Percentiles rank a stretch among this genome's conserved stretches.
phyloP scores from a whole-genome alignment of 1,284 basidiomycete genomes.

The Rhodotorula sp. region DNA sequence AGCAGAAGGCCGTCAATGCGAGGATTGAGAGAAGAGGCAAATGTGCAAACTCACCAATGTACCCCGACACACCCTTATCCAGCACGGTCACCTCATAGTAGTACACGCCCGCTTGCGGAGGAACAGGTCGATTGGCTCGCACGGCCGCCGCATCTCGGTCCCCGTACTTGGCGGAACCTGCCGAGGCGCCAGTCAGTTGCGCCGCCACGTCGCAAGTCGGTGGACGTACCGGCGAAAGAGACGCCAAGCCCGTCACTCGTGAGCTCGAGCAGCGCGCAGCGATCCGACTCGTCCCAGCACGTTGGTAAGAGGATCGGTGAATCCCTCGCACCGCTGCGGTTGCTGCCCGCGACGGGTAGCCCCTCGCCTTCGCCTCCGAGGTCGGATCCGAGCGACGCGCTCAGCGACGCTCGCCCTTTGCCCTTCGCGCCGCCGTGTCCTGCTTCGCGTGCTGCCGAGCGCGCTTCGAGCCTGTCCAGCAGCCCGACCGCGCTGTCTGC shows the following conservation, averaged over 20 bases:
- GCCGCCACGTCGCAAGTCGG: constrained; percentile 3
- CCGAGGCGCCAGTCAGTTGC: background rate
- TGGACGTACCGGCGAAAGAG: constrained; percentile 54
- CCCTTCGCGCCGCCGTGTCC: background rate
- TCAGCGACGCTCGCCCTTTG: background rate
- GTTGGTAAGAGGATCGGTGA: constrained; percentile 62
- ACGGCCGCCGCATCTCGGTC: constrained; percentile 80
- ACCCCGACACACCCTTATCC: constrained; percentile 76
- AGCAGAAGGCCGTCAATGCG: constrained; percentile 56
- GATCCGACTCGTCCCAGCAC: constrained; percentile 70
- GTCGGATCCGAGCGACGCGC: background rate
- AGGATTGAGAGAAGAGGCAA: too few relatives aligned
- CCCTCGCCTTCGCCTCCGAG: background rate
- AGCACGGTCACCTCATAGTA: constrained; percentile 85
- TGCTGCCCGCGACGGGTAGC: background rate
- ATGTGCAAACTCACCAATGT: constrained; percentile 84
- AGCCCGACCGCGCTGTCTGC: background rate
- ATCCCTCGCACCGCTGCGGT: background rate
- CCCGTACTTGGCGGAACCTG: constrained; percentile 53
- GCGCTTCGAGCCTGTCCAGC: too few relatives aligned
- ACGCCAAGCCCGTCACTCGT: constrained; percentile 70
- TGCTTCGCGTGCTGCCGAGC: background rate
- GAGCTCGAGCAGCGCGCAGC: constrained; percentile 62
- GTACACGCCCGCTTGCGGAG: constrained; percentile 78
- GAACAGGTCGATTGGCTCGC: constrained; percentile 71